These are phyloP conservation scores for Leishmania braziliensis DNA, from an alignment of 208 protist genomes.

Conservation along the genomic window DNA sequence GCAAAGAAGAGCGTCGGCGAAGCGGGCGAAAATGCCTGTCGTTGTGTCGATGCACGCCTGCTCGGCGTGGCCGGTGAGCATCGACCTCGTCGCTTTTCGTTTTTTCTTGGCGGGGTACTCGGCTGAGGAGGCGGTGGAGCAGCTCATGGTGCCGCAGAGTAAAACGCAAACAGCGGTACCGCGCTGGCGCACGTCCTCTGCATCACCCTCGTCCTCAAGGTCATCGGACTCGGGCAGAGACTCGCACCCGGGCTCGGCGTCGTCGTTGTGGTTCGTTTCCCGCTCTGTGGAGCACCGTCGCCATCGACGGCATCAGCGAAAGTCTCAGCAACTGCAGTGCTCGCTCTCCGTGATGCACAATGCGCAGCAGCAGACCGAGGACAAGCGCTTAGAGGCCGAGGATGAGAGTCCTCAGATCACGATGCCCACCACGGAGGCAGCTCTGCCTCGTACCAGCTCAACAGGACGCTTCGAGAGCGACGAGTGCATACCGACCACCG, in stretches of 20 bases:
- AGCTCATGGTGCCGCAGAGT: constrained; percentile 43
- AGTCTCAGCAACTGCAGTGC: background rate
- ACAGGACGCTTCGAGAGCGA: background rate
- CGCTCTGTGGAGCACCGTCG: background rate
- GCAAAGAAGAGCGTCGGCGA: no score
- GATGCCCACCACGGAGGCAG: background rate
- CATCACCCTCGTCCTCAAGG: constrained; percentile 6
- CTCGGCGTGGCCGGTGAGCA: constrained; percentile 65
- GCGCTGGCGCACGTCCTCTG: constrained; percentile 6
- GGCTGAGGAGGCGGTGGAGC: constrained; percentile 70
- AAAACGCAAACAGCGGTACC: background rate
- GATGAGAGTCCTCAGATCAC: constrained; percentile 14
- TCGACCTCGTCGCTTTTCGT: constrained; percentile 73
- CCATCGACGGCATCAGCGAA: background rate
- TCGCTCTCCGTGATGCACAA: background rate
- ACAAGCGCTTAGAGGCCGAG: constrained; percentile 8
- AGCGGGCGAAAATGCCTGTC: constrained; percentile 40
- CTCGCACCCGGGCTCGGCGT: background rate
- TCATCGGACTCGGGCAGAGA: background rate
- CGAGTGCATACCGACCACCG: background rate
- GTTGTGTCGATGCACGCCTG: constrained; percentile 69
- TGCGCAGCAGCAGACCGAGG: constrained; percentile 17
- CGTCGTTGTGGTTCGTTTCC: constrained; percentile 1
- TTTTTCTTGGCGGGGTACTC: constrained; percentile 71
- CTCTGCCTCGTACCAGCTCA: background rate